Evolutionary conservation across 805 yeast species (phyloP), one percentile per base, ranked within the genome.

Genomic region (Henningerozyma blattae): DNA sequence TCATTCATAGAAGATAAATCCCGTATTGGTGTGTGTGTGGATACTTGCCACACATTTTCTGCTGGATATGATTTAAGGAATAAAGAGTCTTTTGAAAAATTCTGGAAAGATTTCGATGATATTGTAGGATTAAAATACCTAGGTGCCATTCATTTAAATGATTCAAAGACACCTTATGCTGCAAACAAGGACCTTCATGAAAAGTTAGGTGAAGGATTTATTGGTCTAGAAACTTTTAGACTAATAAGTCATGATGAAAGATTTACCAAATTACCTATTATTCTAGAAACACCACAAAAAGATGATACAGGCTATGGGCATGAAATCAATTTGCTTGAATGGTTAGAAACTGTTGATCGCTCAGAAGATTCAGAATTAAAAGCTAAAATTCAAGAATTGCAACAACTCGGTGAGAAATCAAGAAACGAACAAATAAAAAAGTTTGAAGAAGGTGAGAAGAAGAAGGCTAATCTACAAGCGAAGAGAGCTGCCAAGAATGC

Each of bases 21-120:
- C 1, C 67, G 98, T 36, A 77, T 91, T n/a, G 97, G 98, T 4
- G 94, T 91, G 1, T 91, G 98, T 53, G 68, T 91, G 13, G 98
- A 91, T 54, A 91, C 97, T 0, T 91, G 98, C 54, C 98, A 91
- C 56, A 67, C 95, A 0, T 86, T 83, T 64, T 95, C 97, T 1
- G 95, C 97, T 1, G 98, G 98, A 1, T 87, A 83, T 53, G 96
- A 91, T 51, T 67, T 91, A 30, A 59, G 76, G n/a, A 67, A 68
- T 14, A 68, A 67, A 38, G 73, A 65, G 20, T 52, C 61, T 12
- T 82, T 76, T 59, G 63, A 66, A 8, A 58, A 59, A 29, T 87
- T 91, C 54, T 81, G 95, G 93, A 54, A 62, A 4, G 59, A 75
- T 27, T 91, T 82, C 56, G 96, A 87, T 48, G 54, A 64, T 5